These are phyloP conservation scores for Backusella psychrophila DNA, from an alignment of 192 early-diverging fungal genomes.

Conservation along the genomic window DNA sequence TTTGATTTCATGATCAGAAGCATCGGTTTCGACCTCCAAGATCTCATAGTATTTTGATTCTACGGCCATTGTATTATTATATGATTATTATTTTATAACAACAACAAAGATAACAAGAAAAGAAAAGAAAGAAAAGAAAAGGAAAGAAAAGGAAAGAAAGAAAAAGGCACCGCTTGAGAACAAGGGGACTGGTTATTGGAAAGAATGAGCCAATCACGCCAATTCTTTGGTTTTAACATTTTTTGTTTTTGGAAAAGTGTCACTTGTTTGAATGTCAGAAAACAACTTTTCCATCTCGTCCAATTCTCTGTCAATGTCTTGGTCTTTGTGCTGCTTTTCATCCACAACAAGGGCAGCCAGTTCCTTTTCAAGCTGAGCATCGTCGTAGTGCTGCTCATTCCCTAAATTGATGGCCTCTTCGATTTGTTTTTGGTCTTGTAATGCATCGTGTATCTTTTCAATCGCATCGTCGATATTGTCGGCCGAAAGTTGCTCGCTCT, in stretches of 20 bases:
- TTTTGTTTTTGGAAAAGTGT: background rate
- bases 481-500: constrained; percentile 35
- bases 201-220: background rate
- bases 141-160: background rate
- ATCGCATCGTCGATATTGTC: constrained; percentile 56
- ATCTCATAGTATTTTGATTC: constrained; percentile 38
- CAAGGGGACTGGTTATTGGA: background rate
- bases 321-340: background rate
- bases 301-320: background rate
- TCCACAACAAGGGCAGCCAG: background rate
- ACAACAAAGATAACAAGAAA: background rate
- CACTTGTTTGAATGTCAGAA: background rate
- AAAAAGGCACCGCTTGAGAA: background rate
- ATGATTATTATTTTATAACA: background rate
- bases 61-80: constrained; percentile 22
- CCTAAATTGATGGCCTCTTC: constrained; percentile 53
- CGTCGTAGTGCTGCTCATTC: background rate
- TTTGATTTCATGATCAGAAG: constrained; percentile 51
- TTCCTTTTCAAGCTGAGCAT: background rate
- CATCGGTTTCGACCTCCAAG: constrained; percentile 37
- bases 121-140: background rate
- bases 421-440: constrained; percentile 61
- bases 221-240: background rate
- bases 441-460: constrained; percentile 57
- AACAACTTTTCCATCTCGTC: background rate